These are phyloP conservation scores for Chytridiales sp. DNA, from an alignment of 371 early-diverging fungal genomes.

Conservation along the genomic window DNA sequence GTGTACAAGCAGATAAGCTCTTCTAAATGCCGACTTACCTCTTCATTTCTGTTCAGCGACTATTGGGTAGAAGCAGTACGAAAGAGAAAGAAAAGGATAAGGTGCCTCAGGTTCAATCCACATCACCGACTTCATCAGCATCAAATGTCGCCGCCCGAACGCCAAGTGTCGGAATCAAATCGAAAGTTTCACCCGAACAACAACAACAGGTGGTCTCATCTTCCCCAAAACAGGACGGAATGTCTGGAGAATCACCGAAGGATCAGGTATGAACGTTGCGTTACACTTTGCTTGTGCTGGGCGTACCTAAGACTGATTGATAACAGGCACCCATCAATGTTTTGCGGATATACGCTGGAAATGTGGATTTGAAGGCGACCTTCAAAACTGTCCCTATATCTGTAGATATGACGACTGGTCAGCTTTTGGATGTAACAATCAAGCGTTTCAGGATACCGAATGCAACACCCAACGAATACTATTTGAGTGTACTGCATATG, in stretches of 20 bases:
- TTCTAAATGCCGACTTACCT: neutral
- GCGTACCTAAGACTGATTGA: too few relatives aligned
- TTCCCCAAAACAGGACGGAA: neutral
- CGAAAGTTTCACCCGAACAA: neutral
- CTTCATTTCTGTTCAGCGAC: constrained; percentile 1
- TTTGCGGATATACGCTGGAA: constrained; percentile 51
- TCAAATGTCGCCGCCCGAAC: neutral
- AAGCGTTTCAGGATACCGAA: constrained; percentile 44
- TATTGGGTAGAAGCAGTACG: constrained; percentile 6
- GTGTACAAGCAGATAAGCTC: neutral
- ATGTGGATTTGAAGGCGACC: constrained; percentile 50
- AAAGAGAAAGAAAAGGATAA: constrained; percentile 3
- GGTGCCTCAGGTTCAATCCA: too few relatives aligned
- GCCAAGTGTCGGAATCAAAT: neutral
- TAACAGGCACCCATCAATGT: constrained; percentile 48
- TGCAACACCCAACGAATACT: constrained; percentile 37
- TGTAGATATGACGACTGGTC: constrained; percentile 29
- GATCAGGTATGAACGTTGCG: neutral
- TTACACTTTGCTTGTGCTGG: too few relatives aligned
- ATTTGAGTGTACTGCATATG: constrained; percentile 46
- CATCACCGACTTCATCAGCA: too few relatives aligned
- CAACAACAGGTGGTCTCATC: neutral
- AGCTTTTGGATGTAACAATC: constrained; percentile 35
- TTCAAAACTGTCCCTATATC: constrained; percentile 48
- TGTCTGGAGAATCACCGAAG: neutral